A percentile compares a stretch with the other conserved stretches of the same genome.
Evolutionary conservation across 2,329 filamentous ascomycete genomes (phyloP).

Genomic region (Hypoxylon sp.): DNA sequence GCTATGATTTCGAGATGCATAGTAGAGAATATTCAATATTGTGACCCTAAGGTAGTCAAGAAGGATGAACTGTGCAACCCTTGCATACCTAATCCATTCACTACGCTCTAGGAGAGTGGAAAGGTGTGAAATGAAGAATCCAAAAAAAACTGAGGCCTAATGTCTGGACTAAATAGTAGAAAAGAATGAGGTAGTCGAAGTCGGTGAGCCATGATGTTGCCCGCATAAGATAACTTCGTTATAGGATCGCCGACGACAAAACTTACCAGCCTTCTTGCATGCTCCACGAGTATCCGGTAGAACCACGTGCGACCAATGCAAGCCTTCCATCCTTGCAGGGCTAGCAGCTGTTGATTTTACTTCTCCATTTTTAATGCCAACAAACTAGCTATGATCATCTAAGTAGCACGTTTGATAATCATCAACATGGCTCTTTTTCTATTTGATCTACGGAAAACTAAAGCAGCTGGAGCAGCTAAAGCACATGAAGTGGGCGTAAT

Average conservation of each 20-base stretch:
- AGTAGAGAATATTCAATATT: constrained; percentile 22
- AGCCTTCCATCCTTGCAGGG: constrained; percentile 21
- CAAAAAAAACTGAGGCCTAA: not conserved
- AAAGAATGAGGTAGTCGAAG: constrained; percentile 1
- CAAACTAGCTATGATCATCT: constrained; percentile 38
- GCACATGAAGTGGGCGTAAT: constrained; percentile 10
- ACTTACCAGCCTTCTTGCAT: not conserved
- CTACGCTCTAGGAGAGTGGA: not conserved
- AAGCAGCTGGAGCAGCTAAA: constrained; percentile 10
- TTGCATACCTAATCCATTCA: not conserved
- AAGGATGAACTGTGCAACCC: not conserved
- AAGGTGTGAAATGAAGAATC: constrained; percentile 2
- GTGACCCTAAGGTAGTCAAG: constrained; percentile 6
- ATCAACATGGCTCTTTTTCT: constrained; percentile 29
- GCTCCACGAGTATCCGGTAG: constrained; percentile 16
- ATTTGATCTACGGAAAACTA: constrained; percentile 26
- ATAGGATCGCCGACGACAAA: constrained; percentile 29
- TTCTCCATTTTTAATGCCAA: constrained; percentile 20
- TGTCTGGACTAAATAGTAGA: not conserved
- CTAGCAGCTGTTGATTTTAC: constrained; percentile 15
- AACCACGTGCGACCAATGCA: constrained; percentile 37
- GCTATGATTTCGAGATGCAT: constrained; percentile 14
- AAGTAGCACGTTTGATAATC: constrained; percentile 42
- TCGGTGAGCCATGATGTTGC: constrained; percentile 27
- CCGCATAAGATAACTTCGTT: constrained; percentile 6